Percentiles rank a stretch among this genome's conserved stretches.
Evolutionary conservation across 805 yeast genomes (phyloP).

Genomic region (Groenewaldozyma salmanticensis): DNA sequence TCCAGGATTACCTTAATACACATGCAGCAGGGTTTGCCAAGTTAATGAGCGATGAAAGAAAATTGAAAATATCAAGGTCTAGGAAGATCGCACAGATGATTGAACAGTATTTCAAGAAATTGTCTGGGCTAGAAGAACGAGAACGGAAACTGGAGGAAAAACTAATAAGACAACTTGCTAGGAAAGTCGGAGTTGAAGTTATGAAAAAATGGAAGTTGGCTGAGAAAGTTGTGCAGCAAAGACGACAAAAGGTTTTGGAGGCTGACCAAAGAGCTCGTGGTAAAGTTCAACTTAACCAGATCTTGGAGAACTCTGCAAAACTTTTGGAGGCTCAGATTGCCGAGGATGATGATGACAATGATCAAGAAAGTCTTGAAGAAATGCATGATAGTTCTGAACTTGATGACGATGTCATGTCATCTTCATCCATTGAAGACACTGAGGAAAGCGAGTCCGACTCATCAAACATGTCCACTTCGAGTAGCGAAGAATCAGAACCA

Average conservation of each 20-base stretch:
- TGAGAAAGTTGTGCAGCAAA: slow-evolving; percentile 63
- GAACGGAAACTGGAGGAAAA: slow-evolving; percentile 66
- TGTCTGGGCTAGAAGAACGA: slow-evolving; percentile 83
- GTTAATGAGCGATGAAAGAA: slow-evolving; percentile 55
- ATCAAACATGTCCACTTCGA: slow-evolving; percentile 8
- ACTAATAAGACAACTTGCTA: slow-evolving; percentile 59
- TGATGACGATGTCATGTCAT: slow-evolving; percentile 19
- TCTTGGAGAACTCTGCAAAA: slow-evolving; percentile 85
- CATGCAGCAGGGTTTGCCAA: slow-evolving; percentile 70
- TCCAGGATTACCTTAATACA: slow-evolving; percentile 61
- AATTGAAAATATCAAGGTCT: slow-evolving; percentile 54
- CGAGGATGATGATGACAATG: slow-evolving; percentile 28
- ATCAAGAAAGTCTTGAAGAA: slow-evolving; percentile 22
- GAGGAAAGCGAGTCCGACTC: slow-evolving; percentile 14
- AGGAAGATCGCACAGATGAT: slow-evolving; percentile 71
- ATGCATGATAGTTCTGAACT: not conserved
- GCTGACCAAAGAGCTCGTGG: slow-evolving; percentile 73
- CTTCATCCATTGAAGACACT: slow-evolving; percentile 15
- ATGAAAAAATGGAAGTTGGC: slow-evolving; percentile 88
- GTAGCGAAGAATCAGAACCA: slow-evolving; percentile 20
- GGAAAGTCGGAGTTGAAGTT: slow-evolving; percentile 72
- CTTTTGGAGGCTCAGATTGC: slow-evolving; percentile 76
- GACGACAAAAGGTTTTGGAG: slow-evolving; percentile 53
- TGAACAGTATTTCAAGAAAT: slow-evolving; percentile 76
- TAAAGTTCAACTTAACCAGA: slow-evolving; percentile 75